Evolutionary conservation across 2,329 filamentous ascomycete genomes (phyloP), one percentile per base, ranked within the genome.

Genomic region (Clonostachys solani): DNA sequence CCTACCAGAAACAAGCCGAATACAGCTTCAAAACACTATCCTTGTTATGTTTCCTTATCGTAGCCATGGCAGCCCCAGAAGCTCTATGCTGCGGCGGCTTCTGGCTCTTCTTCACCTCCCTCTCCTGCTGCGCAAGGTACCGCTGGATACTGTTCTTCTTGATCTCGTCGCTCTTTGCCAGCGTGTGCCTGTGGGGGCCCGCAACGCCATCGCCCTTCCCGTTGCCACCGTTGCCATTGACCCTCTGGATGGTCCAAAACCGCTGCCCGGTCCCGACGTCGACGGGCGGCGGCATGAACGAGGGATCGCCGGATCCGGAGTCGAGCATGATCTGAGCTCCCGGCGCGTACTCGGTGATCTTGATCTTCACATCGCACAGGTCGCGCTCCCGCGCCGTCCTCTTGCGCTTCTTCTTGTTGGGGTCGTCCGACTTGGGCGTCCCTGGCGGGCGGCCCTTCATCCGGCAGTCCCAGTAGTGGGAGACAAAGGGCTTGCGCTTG

Each of bases 331-430:
- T 58, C 16, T 67, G 62, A 2, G 69, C 64, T 61, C 77, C 79
- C 10, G 84, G 79, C 46, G 86, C 85, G 66, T 88, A 89, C 64
- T 92, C 87, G 4, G 86, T 90, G 50, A 92, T 89, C 64, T 91
- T 92, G 63, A 92, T 90, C 67, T 92, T 92, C 53, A 92, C 87
- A 63, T 92, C 87, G 62, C 88, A 92, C n/a, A 91, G 74, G 66
- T 91, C 86, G 12, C 86, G 76, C 63, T 88, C 83, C 40, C 88
- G 75, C n/a, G 84, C 84, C 35, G 78, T 82, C 23, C 88, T 82
- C 66, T 89, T 91, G 36, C 88, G 78, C 65, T 90, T 91, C 74
- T 89, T 91, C 71, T 90, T 91, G 61, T 82, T 84, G 0, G 88
- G 87, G 56, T 92, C 87, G 42, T 87, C 81, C 1, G 86, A 88